Evolutionary conservation across 2,329 filamentous ascomycete species (phyloP).

Genomic region (Tympanopsis confertula): DNA sequence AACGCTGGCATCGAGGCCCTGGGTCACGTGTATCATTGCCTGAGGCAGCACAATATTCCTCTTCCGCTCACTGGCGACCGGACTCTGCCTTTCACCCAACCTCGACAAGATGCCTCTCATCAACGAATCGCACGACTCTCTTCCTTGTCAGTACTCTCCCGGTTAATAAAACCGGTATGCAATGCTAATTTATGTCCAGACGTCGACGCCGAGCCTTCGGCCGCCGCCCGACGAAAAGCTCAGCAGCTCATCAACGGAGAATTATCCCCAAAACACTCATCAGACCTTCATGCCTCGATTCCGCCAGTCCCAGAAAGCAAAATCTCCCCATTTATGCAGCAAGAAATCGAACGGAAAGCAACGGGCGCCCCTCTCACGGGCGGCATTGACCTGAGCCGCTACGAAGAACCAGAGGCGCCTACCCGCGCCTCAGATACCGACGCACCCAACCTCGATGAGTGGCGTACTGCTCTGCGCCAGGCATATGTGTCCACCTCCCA

Average conservation of each 20-base stretch:
- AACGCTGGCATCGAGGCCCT: no score
- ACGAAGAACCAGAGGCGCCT: slow-evolving; percentile 47
- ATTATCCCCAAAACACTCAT: slow-evolving; percentile 29
- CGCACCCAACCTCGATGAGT: slow-evolving; percentile 4
- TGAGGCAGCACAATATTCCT: no score
- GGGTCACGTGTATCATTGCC: no score
- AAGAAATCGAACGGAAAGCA: slow-evolving; percentile 43
- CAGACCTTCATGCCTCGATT: slow-evolving; percentile 41
- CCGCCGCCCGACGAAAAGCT: slow-evolving; percentile 31
- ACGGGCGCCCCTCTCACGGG: slow-evolving; percentile 28
- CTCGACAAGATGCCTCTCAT: slow-evolving; percentile 49
- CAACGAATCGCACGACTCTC: slow-evolving; percentile 44
- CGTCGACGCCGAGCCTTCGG: slow-evolving; percentile 42
- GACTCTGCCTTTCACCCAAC: no score
- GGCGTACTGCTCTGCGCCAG: slow-evolving; percentile 4
- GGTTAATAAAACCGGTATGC: no score
- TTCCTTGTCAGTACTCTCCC: slow-evolving; percentile 35
- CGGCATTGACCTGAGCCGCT: slow-evolving; percentile 48
- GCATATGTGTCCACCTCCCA: slow-evolving; percentile 10
- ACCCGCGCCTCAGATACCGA: slow-evolving; percentile 15
- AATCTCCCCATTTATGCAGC: slow-evolving; percentile 40
- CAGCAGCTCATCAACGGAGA: slow-evolving; percentile 38
- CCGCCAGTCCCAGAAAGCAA: slow-evolving; percentile 31
- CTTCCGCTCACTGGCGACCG: no score
- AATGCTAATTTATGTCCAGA: slow-evolving; percentile 24